phyloP scores from a whole-genome alignment of 192 early-diverging fungal genomes.

The Mortierella antarctica region DNA sequence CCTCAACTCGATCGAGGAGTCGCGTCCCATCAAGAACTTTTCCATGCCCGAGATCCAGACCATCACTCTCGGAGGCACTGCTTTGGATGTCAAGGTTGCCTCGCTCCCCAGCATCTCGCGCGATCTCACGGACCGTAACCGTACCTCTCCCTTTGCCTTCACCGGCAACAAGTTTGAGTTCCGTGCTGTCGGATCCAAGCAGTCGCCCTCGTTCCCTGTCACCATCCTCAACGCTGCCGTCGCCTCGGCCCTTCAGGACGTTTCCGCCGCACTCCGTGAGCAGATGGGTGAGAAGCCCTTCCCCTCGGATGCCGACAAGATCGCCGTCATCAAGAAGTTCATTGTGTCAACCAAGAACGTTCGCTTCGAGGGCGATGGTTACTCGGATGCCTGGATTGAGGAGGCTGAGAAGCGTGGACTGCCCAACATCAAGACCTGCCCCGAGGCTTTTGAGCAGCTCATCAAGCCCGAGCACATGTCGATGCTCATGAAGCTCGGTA shows the following conservation, averaged over 20 bases:
- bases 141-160: slow-evolving; percentile 99
- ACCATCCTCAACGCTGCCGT: slow-evolving; percentile 94
- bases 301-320: slow-evolving; percentile 87
- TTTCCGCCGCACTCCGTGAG: slow-evolving; percentile 78
- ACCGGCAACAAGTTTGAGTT: slow-evolving; percentile 99
- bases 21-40: slow-evolving; percentile 87
- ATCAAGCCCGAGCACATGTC: slow-evolving; percentile 72
- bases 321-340: slow-evolving; percentile 87
- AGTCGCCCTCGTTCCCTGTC: slow-evolving; percentile 96
- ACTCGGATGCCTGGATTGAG: slow-evolving; percentile 92
- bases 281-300: slow-evolving; percentile 86
- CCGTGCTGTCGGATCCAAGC: slow-evolving; percentile 98
- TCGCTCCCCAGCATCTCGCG: slow-evolving; percentile 91
- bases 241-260: slow-evolving; percentile 79
- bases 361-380: slow-evolving; percentile 98
- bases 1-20: slow-evolving; percentile 91
- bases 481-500: slow-evolving; percentile 83
- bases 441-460: slow-evolving; percentile 91
- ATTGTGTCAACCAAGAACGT: slow-evolving; percentile 84
- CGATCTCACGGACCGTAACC: slow-evolving; percentile 99
- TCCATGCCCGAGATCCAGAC: slow-evolving; percentile 90
- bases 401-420: slow-evolving; percentile 96
- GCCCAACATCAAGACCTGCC: slow-evolving; percentile 93
- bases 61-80: slow-evolving; percentile 94
- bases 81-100: slow-evolving; percentile 94